A percentile compares a stretch with the other conserved stretches of the same genome.
Evolutionary conservation across 306 rosid genomes (phyloP).

Genomic region (Gillenia trifoliata): DNA sequence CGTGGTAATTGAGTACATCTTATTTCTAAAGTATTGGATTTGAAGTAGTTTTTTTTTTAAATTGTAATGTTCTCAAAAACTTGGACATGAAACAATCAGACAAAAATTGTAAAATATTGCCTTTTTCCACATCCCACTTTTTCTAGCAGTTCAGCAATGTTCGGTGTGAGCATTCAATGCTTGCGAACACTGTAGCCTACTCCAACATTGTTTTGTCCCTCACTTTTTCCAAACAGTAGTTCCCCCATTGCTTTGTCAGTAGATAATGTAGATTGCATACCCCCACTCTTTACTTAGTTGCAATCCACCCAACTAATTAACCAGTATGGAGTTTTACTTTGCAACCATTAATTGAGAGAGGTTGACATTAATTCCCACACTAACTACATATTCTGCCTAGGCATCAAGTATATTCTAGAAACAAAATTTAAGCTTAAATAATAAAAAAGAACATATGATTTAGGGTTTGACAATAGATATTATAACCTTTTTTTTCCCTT

Average conservation of each 20-base stretch:
- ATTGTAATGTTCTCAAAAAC: background rate
- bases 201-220: constrained; percentile 11
- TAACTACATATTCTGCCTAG: background rate
- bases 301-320: constrained; percentile 51
- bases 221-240: constrained; percentile 15
- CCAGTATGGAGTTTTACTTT: background rate
- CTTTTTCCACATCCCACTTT: background rate
- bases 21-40: background rate
- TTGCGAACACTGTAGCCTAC: too few relatives aligned
- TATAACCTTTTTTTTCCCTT: constrained; percentile 34
- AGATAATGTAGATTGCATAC: constrained; percentile 60
- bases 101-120: background rate
- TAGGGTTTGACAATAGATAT: constrained; percentile 47
- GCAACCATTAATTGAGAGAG: background rate
- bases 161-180: too few relatives aligned
- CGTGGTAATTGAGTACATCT: too few relatives aligned
- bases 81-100: background rate
- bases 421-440: constrained; percentile 19
- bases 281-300: constrained; percentile 59
- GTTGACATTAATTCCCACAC: constrained; percentile 9
- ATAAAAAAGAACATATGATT: constrained; percentile 31
- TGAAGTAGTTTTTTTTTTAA: too few relatives aligned
- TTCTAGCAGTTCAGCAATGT: too few relatives aligned
- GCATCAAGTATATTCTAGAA: constrained; percentile 9
- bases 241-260: constrained; percentile 55